phyloP scores from a whole-genome alignment of 2,329 filamentous ascomycete species.

The Ophiocordyceps camponoti-floridani region DNA sequence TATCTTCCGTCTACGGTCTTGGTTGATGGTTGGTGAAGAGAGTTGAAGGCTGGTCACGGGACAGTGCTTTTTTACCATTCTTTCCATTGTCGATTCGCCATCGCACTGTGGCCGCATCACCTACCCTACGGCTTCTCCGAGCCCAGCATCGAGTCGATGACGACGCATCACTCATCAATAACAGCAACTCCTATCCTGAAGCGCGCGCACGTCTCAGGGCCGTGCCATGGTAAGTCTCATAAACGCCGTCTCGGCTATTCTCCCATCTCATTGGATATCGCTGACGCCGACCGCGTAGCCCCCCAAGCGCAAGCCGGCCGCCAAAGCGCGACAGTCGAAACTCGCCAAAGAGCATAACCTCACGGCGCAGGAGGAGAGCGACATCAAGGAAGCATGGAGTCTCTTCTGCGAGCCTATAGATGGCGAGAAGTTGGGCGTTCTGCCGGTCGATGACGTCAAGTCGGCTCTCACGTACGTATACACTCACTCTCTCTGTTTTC shows the following conservation, averaged over 20 bases:
- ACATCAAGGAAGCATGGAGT: conserved; percentile 79
- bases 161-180: not conserved
- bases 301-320: conserved; percentile 30
- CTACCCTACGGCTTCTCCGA: not conserved
- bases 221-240: not conserved
- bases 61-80: not conserved
- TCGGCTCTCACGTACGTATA: conserved; percentile 51
- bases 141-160: not conserved
- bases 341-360: conserved; percentile 87
- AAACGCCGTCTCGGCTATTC: not conserved
- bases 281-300: conserved; percentile 16
- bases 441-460: conserved; percentile 49
- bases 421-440: conserved; percentile 54
- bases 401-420: conserved; percentile 60
- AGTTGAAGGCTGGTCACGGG: no score
- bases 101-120: not conserved
- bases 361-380: conserved; percentile 64
- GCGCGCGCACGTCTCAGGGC: not conserved
- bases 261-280: not conserved
- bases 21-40: no score
- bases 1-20: no score
- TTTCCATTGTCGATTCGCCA: not conserved
- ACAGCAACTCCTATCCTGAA: not conserved
- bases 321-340: conserved; percentile 50
- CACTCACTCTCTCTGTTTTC: not conserved